phyloP scores from a whole-genome alignment of 805 yeast genomes.

The Nakazawaea peltata region DNA sequence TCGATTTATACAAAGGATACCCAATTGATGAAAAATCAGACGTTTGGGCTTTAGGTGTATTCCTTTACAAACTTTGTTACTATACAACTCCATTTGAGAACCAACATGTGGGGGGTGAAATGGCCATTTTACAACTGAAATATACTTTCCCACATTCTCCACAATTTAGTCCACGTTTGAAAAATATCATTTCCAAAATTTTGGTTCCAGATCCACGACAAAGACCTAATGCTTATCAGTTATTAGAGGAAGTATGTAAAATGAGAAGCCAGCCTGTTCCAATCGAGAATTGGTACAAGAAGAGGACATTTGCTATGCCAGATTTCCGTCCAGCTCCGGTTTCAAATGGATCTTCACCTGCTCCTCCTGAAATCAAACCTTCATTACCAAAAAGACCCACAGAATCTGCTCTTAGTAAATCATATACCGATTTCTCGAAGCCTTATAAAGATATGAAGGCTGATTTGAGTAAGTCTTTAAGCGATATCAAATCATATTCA shows the following conservation, averaged over 20 bases:
- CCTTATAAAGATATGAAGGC: background rate
- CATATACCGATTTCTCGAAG: background rate
- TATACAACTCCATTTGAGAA: conserved; percentile 79
- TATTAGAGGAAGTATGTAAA: conserved; percentile 57
- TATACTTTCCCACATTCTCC: conserved; percentile 49
- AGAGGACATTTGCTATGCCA: conserved; percentile 1
- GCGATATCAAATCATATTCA: background rate
- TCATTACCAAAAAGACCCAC: conserved; percentile 7
- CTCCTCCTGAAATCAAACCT: conserved; percentile 10
- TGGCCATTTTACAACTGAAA: conserved; percentile 51
- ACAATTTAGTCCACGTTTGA: conserved; percentile 51
- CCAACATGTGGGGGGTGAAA: conserved; percentile 31
- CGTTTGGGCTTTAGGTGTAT: conserved; percentile 80
- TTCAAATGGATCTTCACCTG: background rate
- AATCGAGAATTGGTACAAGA: conserved; percentile 27
- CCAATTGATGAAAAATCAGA: conserved; percentile 80
- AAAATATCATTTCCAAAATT: conserved; percentile 53
- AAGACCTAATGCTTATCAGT: conserved; percentile 68
- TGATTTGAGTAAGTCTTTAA: background rate
- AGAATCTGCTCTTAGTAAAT: background rate
- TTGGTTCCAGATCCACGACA: conserved; percentile 58
- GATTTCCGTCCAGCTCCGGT: too few relatives aligned
- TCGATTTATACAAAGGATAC: conserved; percentile 57
- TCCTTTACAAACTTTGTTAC: conserved; percentile 69
- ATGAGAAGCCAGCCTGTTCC: conserved; percentile 46